Conservation (phyloP, 2,329 filamentous ascomycete genomes). For the Davidsoniella australis region DNA sequence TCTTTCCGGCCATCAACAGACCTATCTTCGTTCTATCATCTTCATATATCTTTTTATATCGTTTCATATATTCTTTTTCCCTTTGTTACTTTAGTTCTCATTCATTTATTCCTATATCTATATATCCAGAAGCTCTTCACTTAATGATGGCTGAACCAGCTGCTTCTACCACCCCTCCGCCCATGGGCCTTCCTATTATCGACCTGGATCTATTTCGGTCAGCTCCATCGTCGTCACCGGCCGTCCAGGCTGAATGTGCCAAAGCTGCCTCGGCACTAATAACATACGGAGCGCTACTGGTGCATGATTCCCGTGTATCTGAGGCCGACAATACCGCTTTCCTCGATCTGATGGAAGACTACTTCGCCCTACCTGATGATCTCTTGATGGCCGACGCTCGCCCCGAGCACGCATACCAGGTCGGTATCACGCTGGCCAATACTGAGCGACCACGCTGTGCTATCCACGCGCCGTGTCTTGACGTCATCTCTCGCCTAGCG, state of each 20-base stretch:
- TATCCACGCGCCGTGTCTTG: slow-evolving; percentile 41
- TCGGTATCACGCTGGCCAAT: slow-evolving; percentile 45
- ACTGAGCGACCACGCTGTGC: slow-evolving; percentile 48
- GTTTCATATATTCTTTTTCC: background rate
- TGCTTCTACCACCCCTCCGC: background rate
- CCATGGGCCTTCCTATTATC: slow-evolving; percentile 42
- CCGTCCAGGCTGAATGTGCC: slow-evolving; percentile 32
- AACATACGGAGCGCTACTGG: slow-evolving; percentile 40
- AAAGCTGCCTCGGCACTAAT: slow-evolving; percentile 39
- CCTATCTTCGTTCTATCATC: background rate
- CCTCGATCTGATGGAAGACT: slow-evolving; percentile 46
- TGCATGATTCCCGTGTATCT: slow-evolving; percentile 42
- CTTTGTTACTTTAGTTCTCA: background rate
- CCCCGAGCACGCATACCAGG: slow-evolving; percentile 41
- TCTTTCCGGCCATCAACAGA: too few species aligned
- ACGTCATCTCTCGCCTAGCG: slow-evolving; percentile 36
- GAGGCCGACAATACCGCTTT: slow-evolving; percentile 38
- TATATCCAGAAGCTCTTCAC: background rate
- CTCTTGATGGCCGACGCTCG: slow-evolving; percentile 34
- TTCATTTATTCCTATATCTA: background rate
- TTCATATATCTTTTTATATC: background rate
- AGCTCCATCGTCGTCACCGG: slow-evolving; percentile 25
- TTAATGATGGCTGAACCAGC: background rate
- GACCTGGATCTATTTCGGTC: slow-evolving; percentile 40
- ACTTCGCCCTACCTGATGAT: slow-evolving; percentile 39